A percentile compares a stretch with the other conserved stretches of the same genome.
Evolutionary conservation across 345 rosid genomes (phyloP).

Genomic region (Hypericum perforatum): DNA sequence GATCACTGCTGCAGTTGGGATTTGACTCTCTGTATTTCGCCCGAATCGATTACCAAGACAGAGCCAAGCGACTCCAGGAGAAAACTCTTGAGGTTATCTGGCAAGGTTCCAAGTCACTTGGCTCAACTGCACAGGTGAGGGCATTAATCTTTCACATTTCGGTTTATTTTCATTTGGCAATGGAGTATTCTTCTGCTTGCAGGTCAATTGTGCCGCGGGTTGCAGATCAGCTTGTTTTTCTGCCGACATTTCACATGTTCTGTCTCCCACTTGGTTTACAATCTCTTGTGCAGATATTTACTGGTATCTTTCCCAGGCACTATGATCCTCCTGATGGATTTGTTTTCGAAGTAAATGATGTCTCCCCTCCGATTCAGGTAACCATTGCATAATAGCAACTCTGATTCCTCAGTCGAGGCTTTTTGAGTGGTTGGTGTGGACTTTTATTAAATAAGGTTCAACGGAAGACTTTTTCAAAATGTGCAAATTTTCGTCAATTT

Average conservation of each 20-base stretch:
- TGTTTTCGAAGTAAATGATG: constrained; percentile 74
- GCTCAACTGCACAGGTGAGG: constrained; percentile 80
- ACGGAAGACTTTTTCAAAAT: no score
- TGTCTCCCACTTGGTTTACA: constrained; percentile 2
- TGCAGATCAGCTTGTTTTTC: not conserved
- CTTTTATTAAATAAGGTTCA: no score
- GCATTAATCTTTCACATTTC: constrained; percentile 9
- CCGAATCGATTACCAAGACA: constrained; percentile 91
- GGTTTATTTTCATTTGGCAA: constrained; percentile 3
- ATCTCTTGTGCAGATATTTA: constrained; percentile 52
- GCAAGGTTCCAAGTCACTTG: constrained; percentile 84
- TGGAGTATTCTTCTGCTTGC: constrained; percentile 1
- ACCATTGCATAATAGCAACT: constrained; percentile 9
- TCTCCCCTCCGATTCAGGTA: constrained; percentile 87
- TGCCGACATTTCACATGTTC: constrained; percentile 1
- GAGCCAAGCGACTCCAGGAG: constrained; percentile 68
- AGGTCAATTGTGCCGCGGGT: not conserved
- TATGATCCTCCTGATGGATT: constrained; percentile 95
- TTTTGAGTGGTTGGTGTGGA: no score
- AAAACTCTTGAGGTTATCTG: constrained; percentile 88
- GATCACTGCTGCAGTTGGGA: constrained; percentile 53
- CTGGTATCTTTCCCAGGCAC: constrained; percentile 84
- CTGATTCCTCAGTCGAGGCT: not conserved
- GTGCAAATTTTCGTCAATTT: no score
- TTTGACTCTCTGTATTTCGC: constrained; percentile 91